Conservation (phyloP, 2,329 filamentous ascomycete species). For the Penicillium concentricum region DNA sequence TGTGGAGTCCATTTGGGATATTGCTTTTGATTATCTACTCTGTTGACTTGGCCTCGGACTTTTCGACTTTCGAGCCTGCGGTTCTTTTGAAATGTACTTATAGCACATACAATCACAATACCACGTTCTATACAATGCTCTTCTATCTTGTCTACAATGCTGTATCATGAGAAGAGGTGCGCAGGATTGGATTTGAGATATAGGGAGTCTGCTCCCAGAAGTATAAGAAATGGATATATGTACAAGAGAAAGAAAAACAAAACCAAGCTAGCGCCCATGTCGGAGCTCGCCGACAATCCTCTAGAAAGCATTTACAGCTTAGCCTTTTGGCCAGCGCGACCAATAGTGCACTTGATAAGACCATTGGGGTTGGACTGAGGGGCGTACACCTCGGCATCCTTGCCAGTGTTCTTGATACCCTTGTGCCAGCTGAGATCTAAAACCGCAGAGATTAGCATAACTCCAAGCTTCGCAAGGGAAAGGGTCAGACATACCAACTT, state of each 20-base stretch:
- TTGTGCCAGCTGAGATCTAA: slow-evolving; percentile 96
- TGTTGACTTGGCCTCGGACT: slow-evolving; percentile 7
- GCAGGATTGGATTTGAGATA: not conserved
- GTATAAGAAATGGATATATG: slow-evolving; percentile 25
- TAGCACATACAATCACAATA: slow-evolving; percentile 20
- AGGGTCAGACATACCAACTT: slow-evolving; percentile 59
- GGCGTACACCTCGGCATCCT: slow-evolving; percentile 91
- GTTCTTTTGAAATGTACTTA: slow-evolving; percentile 21
- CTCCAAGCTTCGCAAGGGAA: not conserved
- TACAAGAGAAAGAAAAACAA: slow-evolving; percentile 15
- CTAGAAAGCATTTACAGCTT: slow-evolving; percentile 29
- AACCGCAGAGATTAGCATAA: slow-evolving; percentile 4
- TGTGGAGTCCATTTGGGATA: slow-evolving; percentile 36
- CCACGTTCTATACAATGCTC: slow-evolving; percentile 4
- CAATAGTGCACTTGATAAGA: slow-evolving; percentile 88
- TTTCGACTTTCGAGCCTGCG: slow-evolving; percentile 9
- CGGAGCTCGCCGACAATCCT: slow-evolving; percentile 4
- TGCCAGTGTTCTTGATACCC: slow-evolving; percentile 88
- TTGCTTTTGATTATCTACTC: slow-evolving; percentile 18
- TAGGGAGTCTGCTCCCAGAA: slow-evolving; percentile 10
- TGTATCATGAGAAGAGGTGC: not conserved
- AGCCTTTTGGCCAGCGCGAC: slow-evolving; percentile 33
- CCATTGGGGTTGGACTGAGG: slow-evolving; percentile 93
- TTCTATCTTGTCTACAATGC: not conserved
- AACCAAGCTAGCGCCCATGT: not conserved